These are phyloP conservation scores for Saccharomycodes ludwigii DNA, from an alignment of 805 yeast genomes.

Conservation along the genomic window DNA sequence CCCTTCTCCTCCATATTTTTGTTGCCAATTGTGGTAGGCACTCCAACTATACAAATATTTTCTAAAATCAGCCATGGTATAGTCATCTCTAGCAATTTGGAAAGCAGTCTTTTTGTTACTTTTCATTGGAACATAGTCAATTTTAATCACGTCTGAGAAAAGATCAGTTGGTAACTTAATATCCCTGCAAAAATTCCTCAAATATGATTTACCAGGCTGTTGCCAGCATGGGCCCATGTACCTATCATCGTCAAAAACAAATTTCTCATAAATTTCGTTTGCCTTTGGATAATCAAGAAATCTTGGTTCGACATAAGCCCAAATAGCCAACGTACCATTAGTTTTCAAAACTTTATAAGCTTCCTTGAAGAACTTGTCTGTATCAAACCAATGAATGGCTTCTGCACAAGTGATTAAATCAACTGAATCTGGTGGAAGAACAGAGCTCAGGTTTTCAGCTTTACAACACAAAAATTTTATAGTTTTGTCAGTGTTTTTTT, in stretches of 20 bases:
- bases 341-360: slow-evolving; percentile 37
- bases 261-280: slow-evolving; percentile 42
- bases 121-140: slow-evolving; percentile 21
- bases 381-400: slow-evolving; percentile 67
- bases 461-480: slow-evolving; percentile 12
- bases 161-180: slow-evolving; percentile 32
- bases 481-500: slow-evolving; percentile 10
- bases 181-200: slow-evolving; percentile 32
- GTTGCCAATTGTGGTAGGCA: slow-evolving; percentile 47
- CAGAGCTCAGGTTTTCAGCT: slow-evolving; percentile 18
- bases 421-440: slow-evolving; percentile 22
- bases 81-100: slow-evolving; percentile 29
- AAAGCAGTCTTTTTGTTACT: slow-evolving; percentile 18
- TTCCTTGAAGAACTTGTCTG: slow-evolving; percentile 35
- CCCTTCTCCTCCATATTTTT: slow-evolving; percentile 25
- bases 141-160: slow-evolving; percentile 30
- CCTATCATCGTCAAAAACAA: slow-evolving; percentile 32
- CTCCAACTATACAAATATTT: slow-evolving; percentile 55
- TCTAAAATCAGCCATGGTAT: slow-evolving; percentile 33
- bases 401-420: slow-evolving; percentile 61
- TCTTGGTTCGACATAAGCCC: slow-evolving; percentile 63
- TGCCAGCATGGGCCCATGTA: slow-evolving; percentile 60
- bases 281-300: slow-evolving; percentile 43
- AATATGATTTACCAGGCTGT: slow-evolving; percentile 47
- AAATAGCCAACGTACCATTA: slow-evolving; percentile 55